phyloP scores from a whole-genome alignment of 1,284 basidiomycete genomes.

The Malassezia sp. region DNA sequence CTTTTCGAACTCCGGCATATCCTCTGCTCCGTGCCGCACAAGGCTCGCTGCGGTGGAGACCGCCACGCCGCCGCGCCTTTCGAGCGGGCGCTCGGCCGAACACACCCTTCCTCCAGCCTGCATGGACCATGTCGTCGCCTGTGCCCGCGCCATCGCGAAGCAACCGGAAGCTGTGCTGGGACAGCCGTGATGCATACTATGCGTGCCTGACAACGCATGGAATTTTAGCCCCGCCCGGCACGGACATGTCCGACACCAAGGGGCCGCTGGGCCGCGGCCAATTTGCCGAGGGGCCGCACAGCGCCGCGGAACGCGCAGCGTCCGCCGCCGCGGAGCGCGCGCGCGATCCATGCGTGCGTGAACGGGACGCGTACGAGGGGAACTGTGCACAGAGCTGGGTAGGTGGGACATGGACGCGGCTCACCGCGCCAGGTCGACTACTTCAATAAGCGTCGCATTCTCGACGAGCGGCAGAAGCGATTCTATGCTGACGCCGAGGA shows the following conservation, averaged over 20 bases:
- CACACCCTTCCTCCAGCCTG: too few species aligned
- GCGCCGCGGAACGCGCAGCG: conserved; percentile 18
- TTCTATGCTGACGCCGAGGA: conserved; percentile 26
- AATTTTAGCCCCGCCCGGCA: conserved; percentile 37
- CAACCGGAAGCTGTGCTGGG: conserved; percentile 40
- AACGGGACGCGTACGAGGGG: conserved; percentile 30
- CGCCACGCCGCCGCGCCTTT: too few species aligned
- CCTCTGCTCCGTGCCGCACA: too few species aligned
- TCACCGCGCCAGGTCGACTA: conserved; percentile 33
- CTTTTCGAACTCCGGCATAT: not conserved
- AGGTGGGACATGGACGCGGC: conserved; percentile 10
- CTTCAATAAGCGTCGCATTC: conserved; percentile 43
- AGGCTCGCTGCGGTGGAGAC: too few species aligned
- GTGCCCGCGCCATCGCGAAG: conserved; percentile 31
- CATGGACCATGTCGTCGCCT: conserved; percentile 12
- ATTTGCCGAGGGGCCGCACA: conserved; percentile 22
- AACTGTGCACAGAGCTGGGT: conserved; percentile 44
- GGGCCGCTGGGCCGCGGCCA: conserved; percentile 27
- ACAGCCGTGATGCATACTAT: conserved; percentile 38
- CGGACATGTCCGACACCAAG: conserved; percentile 36
- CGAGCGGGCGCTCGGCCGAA: too few species aligned
- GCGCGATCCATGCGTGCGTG: conserved; percentile 32
- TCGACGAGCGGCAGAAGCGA: conserved; percentile 39
- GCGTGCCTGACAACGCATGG: conserved; percentile 29
- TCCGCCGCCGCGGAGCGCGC: conserved; percentile 19